phyloP scores from a whole-genome alignment of 306 rosid species.

The Parietaria judaica region DNA sequence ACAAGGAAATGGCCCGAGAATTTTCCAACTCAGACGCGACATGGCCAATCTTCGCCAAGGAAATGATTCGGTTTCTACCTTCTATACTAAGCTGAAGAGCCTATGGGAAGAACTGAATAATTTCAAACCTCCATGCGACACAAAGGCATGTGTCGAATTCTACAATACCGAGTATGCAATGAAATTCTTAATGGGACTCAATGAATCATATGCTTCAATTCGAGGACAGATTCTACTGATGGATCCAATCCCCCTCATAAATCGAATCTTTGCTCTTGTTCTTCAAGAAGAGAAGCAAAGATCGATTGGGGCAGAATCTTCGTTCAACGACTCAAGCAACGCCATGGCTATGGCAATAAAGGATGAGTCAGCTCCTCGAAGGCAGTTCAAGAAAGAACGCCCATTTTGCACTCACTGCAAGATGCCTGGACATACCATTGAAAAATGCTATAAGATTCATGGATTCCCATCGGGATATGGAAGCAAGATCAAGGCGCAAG shows the following conservation, averaged over 20 bases:
- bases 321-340: background rate
- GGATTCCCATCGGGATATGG: background rate
- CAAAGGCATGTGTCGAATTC: too few species aligned
- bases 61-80: background rate
- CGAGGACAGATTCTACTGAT: background rate
- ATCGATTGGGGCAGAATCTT: background rate
- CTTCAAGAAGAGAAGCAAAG: background rate
- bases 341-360: background rate
- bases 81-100: background rate
- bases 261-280: background rate
- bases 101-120: background rate
- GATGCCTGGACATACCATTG: background rate
- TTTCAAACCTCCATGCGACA: too few species aligned
- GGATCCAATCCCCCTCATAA: background rate
- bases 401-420: background rate
- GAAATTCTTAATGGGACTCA: background rate
- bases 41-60: background rate
- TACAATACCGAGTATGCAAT: background rate
- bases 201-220: background rate
- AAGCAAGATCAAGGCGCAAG: background rate
- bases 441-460: background rate
- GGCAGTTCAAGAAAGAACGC: too few species aligned
- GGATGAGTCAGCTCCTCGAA: background rate
- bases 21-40: background rate
- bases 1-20: background rate